phyloP scores from a whole-genome alignment of 441 rosid species.

The Viola pubescens region DNA sequence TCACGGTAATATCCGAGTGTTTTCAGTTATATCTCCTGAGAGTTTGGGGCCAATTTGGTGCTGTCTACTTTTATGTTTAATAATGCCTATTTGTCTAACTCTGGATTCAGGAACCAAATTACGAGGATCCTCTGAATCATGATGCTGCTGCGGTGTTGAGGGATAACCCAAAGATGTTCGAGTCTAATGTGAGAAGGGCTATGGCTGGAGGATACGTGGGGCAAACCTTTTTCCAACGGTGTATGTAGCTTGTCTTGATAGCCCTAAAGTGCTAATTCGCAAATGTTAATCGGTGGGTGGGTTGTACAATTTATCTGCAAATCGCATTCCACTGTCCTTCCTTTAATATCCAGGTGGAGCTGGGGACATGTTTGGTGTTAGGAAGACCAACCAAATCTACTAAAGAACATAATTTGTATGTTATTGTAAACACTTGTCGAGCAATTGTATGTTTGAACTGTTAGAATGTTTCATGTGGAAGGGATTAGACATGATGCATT shows the following conservation, averaged over 20 bases:
- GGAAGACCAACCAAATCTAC: slow-evolving; percentile 17
- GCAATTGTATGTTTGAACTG: slow-evolving; percentile 17
- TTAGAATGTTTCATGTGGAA: too few species aligned
- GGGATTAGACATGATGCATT: too few species aligned
- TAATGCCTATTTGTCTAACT: not conserved
- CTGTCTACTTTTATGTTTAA: not conserved
- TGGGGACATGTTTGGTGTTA: slow-evolving; percentile 20
- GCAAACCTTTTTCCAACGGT: slow-evolving; percentile 61
- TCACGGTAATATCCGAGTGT: slow-evolving; percentile 45
- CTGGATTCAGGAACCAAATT: slow-evolving; percentile 65
- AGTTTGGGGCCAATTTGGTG: slow-evolving; percentile 7
- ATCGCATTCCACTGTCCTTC: slow-evolving; percentile 17
- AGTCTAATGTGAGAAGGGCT: slow-evolving; percentile 72
- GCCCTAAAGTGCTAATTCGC: slow-evolving; percentile 12
- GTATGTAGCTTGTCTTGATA: slow-evolving; percentile 38
- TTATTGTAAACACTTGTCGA: slow-evolving; percentile 14
- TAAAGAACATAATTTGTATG: slow-evolving; percentile 14
- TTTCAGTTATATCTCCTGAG: not conserved
- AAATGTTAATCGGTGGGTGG: slow-evolving; percentile 7
- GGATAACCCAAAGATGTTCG: slow-evolving; percentile 70
- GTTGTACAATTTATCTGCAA: slow-evolving; percentile 26
- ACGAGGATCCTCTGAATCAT: slow-evolving; percentile 86
- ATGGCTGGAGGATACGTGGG: slow-evolving; percentile 85
- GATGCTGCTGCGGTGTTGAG: slow-evolving; percentile 84
- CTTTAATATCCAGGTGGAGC: slow-evolving; percentile 18